These are phyloP conservation scores for Botryotinia convoluta DNA, from an alignment of 2,329 filamentous ascomycete species.

Conservation along the genomic window DNA sequence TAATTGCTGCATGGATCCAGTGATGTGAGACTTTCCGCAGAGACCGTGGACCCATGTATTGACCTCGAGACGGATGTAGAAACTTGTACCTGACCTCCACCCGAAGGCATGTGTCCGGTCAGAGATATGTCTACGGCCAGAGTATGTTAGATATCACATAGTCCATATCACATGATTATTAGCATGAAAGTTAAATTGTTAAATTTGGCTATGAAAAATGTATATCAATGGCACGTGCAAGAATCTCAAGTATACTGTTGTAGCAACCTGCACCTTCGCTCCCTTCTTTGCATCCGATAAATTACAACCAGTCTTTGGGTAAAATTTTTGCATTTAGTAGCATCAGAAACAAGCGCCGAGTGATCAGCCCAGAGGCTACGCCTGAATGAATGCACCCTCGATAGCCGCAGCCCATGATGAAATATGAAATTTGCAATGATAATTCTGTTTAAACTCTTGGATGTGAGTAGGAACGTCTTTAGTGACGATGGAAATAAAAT, in stretches of 20 bases:
- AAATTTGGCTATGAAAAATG: not conserved
- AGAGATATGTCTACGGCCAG: not conserved
- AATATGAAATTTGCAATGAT: not conserved
- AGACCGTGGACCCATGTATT: no score
- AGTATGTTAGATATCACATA: not conserved
- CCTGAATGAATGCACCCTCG: not conserved
- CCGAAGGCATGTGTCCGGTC: fast-evolving
- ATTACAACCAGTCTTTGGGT: fast-evolving
- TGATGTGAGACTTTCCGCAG: no score
- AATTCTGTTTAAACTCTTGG: not conserved
- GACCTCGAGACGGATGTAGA: no score
- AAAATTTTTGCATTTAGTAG: not conserved
- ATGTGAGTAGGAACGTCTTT: not conserved
- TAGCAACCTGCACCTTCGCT: not conserved
- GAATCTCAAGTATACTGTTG: not conserved
- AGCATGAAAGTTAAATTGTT: not conserved
- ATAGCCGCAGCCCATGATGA: not conserved
- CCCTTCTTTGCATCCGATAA: not conserved
- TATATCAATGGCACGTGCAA: not conserved
- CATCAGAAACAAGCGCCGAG: not conserved
- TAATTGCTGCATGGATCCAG: no score
- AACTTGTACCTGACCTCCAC: not conserved
- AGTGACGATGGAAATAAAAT: not conserved
- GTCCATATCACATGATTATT: not conserved
- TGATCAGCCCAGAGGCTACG: not conserved